phyloP scores from a whole-genome alignment of 179 eudicot genomes.

The Spinacia oleracea region DNA sequence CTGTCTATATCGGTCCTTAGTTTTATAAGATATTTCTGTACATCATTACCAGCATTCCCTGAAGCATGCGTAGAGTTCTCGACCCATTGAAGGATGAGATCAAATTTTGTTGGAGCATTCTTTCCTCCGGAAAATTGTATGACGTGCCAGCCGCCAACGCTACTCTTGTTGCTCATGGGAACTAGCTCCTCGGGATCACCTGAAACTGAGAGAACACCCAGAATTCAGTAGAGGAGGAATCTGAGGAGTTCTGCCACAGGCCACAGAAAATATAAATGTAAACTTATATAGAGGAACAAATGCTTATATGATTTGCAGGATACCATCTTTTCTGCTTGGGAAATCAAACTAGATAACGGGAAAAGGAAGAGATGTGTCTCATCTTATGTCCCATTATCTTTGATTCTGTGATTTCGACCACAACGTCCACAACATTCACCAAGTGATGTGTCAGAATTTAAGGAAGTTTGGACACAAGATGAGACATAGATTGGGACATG shows the following conservation, averaged over 20 bases:
- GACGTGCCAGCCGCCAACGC: slow-evolving; percentile 69
- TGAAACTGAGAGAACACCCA: slow-evolving; percentile 23
- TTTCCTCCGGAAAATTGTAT: slow-evolving; percentile 92
- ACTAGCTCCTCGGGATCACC: slow-evolving; percentile 60
- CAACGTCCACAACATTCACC: too few relatives aligned
- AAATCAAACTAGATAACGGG: too few relatives aligned
- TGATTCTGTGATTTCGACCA: too few relatives aligned
- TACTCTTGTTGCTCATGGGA: slow-evolving; percentile 53
- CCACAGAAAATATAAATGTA: not conserved
- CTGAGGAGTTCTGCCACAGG: too few relatives aligned
- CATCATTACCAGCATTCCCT: slow-evolving; percentile 9
- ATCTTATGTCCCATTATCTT: too few relatives aligned
- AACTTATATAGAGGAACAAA: too few relatives aligned
- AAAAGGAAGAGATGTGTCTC: too few relatives aligned
- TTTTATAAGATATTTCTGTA: slow-evolving; percentile 47
- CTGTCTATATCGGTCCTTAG: slow-evolving; percentile 76
- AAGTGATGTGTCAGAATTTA: too few relatives aligned
- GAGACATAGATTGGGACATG: not conserved
- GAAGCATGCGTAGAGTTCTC: slow-evolving; percentile 33
- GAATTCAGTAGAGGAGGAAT: not conserved
- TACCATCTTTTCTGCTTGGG: too few relatives aligned
- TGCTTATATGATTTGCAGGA: too few relatives aligned
- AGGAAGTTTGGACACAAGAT: too few relatives aligned
- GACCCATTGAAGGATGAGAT: slow-evolving; percentile 59
- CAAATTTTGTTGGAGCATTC: slow-evolving; percentile 70